Percentiles rank a stretch among this genome's conserved stretches.
Conservation (phyloP, 2,329 filamentous ascomycete genomes). For the Fusarium ramigenum region DNA sequence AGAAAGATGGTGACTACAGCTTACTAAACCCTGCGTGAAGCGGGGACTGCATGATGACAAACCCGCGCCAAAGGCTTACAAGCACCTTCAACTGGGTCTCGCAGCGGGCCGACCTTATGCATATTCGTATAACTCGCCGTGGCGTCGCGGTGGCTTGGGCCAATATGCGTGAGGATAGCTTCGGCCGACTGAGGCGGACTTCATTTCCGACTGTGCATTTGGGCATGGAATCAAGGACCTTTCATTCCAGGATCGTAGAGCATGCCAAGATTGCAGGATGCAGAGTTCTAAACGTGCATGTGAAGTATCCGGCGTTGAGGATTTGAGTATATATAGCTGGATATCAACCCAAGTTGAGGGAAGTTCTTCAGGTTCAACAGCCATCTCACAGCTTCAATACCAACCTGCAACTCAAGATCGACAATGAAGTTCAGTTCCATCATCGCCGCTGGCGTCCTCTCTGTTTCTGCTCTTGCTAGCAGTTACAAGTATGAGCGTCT, state of each 20-base stretch:
- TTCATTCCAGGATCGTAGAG: not conserved
- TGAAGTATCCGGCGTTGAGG: too few species aligned
- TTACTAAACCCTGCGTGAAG: constrained; percentile 16
- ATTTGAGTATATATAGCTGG: constrained; percentile 15
- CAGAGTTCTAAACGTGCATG: not conserved
- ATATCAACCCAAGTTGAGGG: not conserved
- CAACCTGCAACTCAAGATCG: not conserved
- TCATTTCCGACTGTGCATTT: constrained; percentile 11
- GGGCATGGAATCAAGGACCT: not conserved
- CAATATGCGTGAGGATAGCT: not conserved
- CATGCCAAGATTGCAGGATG: not conserved
- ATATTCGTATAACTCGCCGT: constrained; percentile 2
- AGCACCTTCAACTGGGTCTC: not conserved
- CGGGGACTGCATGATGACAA: constrained; percentile 27
- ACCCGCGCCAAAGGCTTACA: constrained; percentile 15
- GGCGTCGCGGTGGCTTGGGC: not conserved
- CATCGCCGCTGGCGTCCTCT: constrained; percentile 21
- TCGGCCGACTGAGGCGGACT: constrained; percentile 10
- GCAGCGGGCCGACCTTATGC: constrained; percentile 1
- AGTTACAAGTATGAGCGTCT: constrained; percentile 39
- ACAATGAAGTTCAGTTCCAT: constrained; percentile 37
- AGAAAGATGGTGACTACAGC: constrained; percentile 24
- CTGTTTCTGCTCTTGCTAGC: constrained; percentile 23
- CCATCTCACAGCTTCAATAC: constrained; percentile 4
- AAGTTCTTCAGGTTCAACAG: constrained; percentile 9